A percentile compares a stretch with the other conserved stretches of the same genome.
Conservation (phyloP, 352 stramenopile genomes). For the Phytophthora citricola region DNA sequence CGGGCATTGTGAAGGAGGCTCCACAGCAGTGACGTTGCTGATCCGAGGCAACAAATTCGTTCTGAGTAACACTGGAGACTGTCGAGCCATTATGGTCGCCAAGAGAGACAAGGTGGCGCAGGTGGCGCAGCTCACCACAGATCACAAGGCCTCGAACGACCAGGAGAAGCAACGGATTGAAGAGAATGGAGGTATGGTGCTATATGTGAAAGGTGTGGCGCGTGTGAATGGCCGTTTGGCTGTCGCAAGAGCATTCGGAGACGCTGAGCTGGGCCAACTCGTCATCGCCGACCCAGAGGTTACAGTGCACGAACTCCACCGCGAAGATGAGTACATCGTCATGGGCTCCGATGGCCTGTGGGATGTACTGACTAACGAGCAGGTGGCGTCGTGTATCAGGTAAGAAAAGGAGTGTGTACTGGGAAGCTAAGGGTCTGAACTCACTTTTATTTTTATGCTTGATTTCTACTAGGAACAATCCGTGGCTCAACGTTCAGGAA, state of each 20-base stretch:
- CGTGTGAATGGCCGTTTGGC: slow-evolving; percentile 76
- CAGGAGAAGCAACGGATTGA: slow-evolving; percentile 76
- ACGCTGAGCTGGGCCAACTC: slow-evolving; percentile 63
- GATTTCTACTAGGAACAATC: slow-evolving; percentile 52
- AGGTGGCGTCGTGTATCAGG: slow-evolving; percentile 67
- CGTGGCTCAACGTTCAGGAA: slow-evolving; percentile 68
- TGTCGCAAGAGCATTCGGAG: slow-evolving; percentile 74
- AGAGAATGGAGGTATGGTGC: slow-evolving; percentile 68
- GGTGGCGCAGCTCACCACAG: slow-evolving; percentile 62
- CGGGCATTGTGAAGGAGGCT: slow-evolving; percentile 61
- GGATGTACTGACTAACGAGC: slow-evolving; percentile 77
- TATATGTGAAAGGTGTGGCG: slow-evolving; percentile 77
- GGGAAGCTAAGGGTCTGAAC: slow-evolving; percentile 9
- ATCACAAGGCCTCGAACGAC: slow-evolving; percentile 79
- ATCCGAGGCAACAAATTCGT: slow-evolving; percentile 55
- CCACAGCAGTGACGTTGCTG: slow-evolving; percentile 68
- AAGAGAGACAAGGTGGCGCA: slow-evolving; percentile 29
- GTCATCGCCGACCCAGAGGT: slow-evolving; percentile 75
- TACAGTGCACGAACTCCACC: slow-evolving; percentile 50
- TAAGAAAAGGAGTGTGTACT: slow-evolving; percentile 22
- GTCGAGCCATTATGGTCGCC: slow-evolving; percentile 67
- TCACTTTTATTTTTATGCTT: slow-evolving; percentile 11
- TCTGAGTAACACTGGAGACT: slow-evolving; percentile 85
- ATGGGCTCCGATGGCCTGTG: slow-evolving; percentile 81
- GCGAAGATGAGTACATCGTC: slow-evolving; percentile 78